Conservation (phyloP, 768 basidiomycete species). For the Goffeauzyma gilvescens region DNA sequence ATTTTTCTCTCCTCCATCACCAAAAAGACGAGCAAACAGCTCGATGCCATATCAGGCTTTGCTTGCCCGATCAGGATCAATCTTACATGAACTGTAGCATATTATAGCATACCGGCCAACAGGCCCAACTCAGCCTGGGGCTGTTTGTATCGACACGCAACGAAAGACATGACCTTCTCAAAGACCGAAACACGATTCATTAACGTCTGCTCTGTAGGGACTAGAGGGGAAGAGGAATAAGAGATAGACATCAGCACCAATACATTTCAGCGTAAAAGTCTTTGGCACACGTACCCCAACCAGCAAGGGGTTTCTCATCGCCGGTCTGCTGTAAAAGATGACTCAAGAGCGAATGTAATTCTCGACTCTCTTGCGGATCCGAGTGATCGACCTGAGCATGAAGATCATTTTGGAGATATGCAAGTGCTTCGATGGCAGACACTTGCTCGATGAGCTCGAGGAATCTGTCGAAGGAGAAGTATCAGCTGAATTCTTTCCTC, state of each 20-base stretch:
- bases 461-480: neutral
- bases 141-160: conserved; percentile 5
- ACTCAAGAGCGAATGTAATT: neutral
- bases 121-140: neutral
- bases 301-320: neutral
- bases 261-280: neutral
- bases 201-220: neutral
- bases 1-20: too few species aligned
- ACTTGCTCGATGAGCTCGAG: neutral
- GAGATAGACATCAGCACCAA: neutral
- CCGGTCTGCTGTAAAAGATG: neutral
- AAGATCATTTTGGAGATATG: neutral
- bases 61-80: neutral
- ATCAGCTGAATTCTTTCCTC: neutral
- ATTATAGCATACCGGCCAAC: neutral
- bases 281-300: neutral
- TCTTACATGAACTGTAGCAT: neutral
- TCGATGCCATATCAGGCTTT: neutral
- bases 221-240: neutral
- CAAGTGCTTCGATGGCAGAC: neutral
- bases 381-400: neutral
- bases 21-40: neutral
- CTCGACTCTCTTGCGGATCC: neutral
- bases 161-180: neutral
- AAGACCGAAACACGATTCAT: neutral